Evolutionary conservation across 2,329 filamentous ascomycete genomes (phyloP), one percentile per base, ranked within the genome.

Genomic region (Hymenoscyphus linearis): DNA sequence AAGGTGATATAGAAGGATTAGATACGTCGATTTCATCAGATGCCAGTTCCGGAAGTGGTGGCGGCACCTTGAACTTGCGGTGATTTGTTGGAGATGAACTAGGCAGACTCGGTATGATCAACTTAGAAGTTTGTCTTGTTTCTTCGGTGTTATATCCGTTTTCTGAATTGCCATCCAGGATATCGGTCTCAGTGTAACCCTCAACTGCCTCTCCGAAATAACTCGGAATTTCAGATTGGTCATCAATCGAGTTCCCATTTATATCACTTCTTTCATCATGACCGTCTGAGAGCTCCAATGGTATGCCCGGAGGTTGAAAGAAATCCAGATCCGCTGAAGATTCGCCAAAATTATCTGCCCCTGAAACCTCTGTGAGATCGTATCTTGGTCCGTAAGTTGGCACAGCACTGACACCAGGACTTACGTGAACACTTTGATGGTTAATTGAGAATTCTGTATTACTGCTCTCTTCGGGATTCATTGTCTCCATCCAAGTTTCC

Each of bases 401-500:
- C 50, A 55, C 52, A 16, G 57, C 53, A 56, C 69, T 71, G n/a
- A 69, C 36, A 25, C 65, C 67, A 54, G 68, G 68, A 37, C 68
- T 71, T 25, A 69, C 68, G 12, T 55, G 60, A 12, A 16, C 27
- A 25, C 25, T 52, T 50, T 62, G 55, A 22, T 27, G n/a, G 3
- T 16, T n/a, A 52, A 25, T 34, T 5, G 12, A 10, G 34, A 50
- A 18, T 13, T 60, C 52, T n/a, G 16, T 14, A 25, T 26, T 22
- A 44, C 37, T 34, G 31, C 53, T 56, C 12, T 47, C 25, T 34
- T 60, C 58, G 12, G 61, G 60, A 9, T 52, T 52, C 18, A 53
- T 26, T n/a, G 59, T 22, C 22, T 54, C 60, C 27, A 69, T 61
- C 71, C 70, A 73, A n/a, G 61, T 65, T 50, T 67, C 61, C 71